Evolutionary conservation across 2,329 filamentous ascomycete species (phyloP).

Genomic region (Ophiostoma montium): DNA sequence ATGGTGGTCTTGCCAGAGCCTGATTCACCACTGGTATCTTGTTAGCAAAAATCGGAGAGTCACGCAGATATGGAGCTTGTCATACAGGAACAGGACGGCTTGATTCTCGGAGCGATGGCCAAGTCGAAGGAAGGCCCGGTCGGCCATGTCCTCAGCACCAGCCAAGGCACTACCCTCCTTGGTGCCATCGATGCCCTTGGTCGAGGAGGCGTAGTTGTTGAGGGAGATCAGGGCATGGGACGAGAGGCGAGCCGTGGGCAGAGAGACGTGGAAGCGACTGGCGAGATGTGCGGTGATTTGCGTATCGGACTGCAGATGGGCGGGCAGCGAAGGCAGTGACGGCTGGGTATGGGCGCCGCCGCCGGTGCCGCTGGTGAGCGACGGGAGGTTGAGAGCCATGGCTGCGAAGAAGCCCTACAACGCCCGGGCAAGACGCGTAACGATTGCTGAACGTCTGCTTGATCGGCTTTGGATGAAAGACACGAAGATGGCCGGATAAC

Average conservation of each 20-base stretch:
- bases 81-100: conserved; percentile 62
- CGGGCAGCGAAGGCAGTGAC: conserved; percentile 75
- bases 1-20: conserved; percentile 93
- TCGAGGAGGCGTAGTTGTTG: conserved; percentile 86
- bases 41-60: neutral
- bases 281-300: conserved; percentile 72
- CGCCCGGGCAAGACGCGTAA: neutral
- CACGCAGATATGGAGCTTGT: no score
- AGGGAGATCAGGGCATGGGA: conserved; percentile 84
- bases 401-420: conserved; percentile 17
- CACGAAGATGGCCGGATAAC: neutral
- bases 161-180: conserved; percentile 87
- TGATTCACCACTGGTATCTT: conserved; percentile 62
- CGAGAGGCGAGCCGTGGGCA: conserved; percentile 77
- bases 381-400: conserved; percentile 48
- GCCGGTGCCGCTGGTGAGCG: conserved; percentile 30
- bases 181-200: conserved; percentile 76
- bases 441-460: no score
- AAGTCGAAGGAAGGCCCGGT: conserved; percentile 70
- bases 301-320: conserved; percentile 53
- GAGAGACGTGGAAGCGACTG: conserved; percentile 79
- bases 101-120: conserved; percentile 88
- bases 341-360: conserved; percentile 64
- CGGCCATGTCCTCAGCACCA: conserved; percentile 82
- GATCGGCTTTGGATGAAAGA: no score